Percentiles rank a stretch among this genome's conserved stretches.
Evolutionary conservation across 768 basidiomycete species (phyloP).

Genomic region (Amanita rimosa): DNA sequence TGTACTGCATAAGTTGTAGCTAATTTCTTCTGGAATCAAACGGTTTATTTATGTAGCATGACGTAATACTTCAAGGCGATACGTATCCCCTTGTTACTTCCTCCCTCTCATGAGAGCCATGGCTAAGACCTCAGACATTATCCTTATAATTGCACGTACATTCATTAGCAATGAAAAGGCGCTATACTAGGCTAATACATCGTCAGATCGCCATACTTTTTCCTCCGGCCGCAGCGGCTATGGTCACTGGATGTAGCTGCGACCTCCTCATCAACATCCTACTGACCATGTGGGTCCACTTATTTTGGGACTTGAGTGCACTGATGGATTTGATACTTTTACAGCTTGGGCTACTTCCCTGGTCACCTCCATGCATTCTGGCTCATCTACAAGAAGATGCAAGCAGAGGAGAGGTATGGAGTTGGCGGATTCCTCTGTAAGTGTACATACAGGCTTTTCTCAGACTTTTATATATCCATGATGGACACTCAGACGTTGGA

Average conservation of each 20-base stretch:
- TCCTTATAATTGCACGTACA: slow-evolving; percentile 60
- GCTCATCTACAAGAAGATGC: slow-evolving; percentile 86
- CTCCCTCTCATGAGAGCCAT: slow-evolving; percentile 21
- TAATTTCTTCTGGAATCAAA: not conserved
- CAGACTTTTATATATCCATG: too few species aligned
- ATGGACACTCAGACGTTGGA: slow-evolving; percentile 26
- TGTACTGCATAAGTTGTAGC: not conserved
- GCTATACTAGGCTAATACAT: not conserved
- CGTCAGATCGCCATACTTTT: slow-evolving; percentile 68
- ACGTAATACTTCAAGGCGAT: not conserved
- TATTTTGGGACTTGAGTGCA: too few species aligned
- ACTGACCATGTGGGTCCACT: slow-evolving; percentile 52
- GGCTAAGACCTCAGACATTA: slow-evolving; percentile 60
- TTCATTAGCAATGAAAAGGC: not conserved
- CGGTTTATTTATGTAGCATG: slow-evolving; percentile 1
- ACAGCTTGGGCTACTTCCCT: slow-evolving; percentile 68
- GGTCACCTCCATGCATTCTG: slow-evolving; percentile 75
- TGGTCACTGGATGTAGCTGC: slow-evolving; percentile 75
- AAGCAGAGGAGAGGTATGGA: slow-evolving; percentile 78
- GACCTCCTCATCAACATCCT: slow-evolving; percentile 80
- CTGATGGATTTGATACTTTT: not conserved
- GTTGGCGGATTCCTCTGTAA: slow-evolving; percentile 64
- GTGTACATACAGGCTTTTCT: too few species aligned
- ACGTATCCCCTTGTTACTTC: not conserved
- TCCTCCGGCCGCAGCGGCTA: slow-evolving; percentile 69